These are phyloP conservation scores for Tulasnella sp. DNA, from an alignment of 768 basidiomycete species.

Conservation along the genomic window DNA sequence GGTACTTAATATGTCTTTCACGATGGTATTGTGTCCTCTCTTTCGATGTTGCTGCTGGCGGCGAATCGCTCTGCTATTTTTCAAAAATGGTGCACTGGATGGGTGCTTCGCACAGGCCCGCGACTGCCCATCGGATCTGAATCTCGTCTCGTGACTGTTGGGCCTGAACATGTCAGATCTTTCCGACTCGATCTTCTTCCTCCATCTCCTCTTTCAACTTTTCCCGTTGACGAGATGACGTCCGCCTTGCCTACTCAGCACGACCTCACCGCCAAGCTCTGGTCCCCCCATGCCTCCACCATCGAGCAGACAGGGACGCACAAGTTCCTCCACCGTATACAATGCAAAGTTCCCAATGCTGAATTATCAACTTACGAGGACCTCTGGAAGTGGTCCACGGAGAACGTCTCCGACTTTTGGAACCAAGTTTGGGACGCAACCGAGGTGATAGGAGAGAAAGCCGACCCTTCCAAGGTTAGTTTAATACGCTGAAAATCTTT, in stretches of 20 bases:
- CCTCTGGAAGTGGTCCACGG: conserved; percentile 54
- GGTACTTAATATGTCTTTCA: no score
- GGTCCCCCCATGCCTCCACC: not conserved
- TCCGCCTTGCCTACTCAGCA: not conserved
- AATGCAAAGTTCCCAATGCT: not conserved
- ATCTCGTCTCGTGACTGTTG: no score
- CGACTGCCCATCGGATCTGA: no score
- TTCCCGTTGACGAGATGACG: no score
- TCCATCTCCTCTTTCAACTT: no score
- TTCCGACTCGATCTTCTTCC: no score
- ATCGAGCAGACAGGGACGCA: conserved; percentile 1
- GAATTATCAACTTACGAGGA: conserved; percentile 41
- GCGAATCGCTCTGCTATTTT: no score
- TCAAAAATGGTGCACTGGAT: no score
- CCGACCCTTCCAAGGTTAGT: not conserved
- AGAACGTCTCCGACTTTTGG: conserved; percentile 58
- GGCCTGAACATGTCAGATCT: no score
- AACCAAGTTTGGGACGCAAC: conserved; percentile 60
- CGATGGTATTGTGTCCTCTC: no score
- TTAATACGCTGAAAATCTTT: not conserved
- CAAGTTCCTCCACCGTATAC: conserved; percentile 20
- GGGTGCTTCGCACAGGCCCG: no score
- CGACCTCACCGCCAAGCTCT: conserved; percentile 6
- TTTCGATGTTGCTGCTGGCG: no score
- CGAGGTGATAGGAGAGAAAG: conserved; percentile 47